These are phyloP conservation scores for Amphichorda felina DNA, from an alignment of 2,329 filamentous ascomycete genomes.

Conservation along the genomic window DNA sequence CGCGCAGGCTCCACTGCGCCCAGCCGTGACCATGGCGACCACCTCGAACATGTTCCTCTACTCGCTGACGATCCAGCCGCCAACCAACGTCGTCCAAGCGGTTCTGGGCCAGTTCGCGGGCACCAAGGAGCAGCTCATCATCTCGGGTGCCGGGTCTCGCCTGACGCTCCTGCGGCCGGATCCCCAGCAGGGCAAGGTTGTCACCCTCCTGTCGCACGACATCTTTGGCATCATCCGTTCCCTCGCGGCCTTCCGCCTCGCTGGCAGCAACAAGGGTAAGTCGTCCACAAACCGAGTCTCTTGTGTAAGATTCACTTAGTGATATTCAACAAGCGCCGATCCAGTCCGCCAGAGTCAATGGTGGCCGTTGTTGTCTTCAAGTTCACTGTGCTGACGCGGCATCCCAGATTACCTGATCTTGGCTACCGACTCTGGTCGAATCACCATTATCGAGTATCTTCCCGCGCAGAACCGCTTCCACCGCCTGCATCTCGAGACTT, in stretches of 20 bases:
- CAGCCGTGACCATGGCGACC: conserved; percentile 67
- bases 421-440: conserved; percentile 88
- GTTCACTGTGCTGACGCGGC: neutral
- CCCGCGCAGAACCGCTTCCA: conserved; percentile 78
- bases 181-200: conserved; percentile 72
- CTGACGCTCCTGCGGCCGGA: conserved; percentile 82
- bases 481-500: conserved; percentile 89
- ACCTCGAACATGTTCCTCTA: conserved; percentile 99
- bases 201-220: conserved; percentile 80
- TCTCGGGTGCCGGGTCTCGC: conserved; percentile 83
- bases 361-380: too few species aligned
- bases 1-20: conserved; percentile 39
- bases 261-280: conserved; percentile 94
- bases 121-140: conserved; percentile 94
- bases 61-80: conserved; percentile 87
- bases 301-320: conserved; percentile 52
- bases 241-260: conserved; percentile 79
- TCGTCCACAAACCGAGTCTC: conserved; percentile 21
- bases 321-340: conserved; percentile 29
- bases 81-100: conserved; percentile 80
- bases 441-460: conserved; percentile 87
- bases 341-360: neutral
- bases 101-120: conserved; percentile 92
- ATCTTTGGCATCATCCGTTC: conserved; percentile 91
- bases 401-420: conserved; percentile 84